Base-by-base conservation (phyloP, 352 stramenopile genomes). In the Globisporangium middletonii region DNA sequence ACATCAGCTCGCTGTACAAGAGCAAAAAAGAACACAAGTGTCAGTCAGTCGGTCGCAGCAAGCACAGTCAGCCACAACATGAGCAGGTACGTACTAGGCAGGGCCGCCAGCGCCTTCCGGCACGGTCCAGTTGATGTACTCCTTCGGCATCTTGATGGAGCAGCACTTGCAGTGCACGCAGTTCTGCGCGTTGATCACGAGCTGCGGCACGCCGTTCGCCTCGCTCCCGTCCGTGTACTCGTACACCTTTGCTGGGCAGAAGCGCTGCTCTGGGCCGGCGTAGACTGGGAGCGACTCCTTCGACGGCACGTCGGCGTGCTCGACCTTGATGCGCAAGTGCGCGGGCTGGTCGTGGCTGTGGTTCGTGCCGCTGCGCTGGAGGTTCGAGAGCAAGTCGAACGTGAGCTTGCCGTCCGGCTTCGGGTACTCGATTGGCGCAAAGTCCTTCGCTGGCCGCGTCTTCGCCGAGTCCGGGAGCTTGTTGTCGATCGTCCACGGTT, bases 101-200 rank as follows among this genome's bases (percentile, higher is more conserved):
- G 97, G 97, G 63, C 97, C 97, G 57, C 97, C 97, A 57, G 89
- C 96, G 47, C 96, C 97, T 83, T 99, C 97, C 5, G 97, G 97
- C 4, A 99, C 97, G 43, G 96, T 99, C 97, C 97, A 99, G 48
- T 99, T 85, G 75, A 99, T 99, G 76, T 99, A 99, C 76, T 99
- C 95, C 59, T 97, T 66, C 2, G 96, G 97, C 94, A 98, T 99
- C 77, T 99, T 99, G 77, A 99, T 99, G 42, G 92, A 98, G 75
- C 97, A 99, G 77, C 94, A 98, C 75, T 99, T 99, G 83, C 97
- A 99, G 80, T 99, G 97, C 46, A 99, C 90, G 71, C 97, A 99
- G 77, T 99, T 99, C 75, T 99, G 96, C 42, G 96, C 95, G 72
- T 99, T 99, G 70, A 99, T 99, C 50, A 99, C 95, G 28, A 99